A percentile compares a stretch with the other conserved stretches of the same genome.
Evolutionary conservation across 805 yeast species (phyloP).

Genomic region (Debaryomyces prosopidis): DNA sequence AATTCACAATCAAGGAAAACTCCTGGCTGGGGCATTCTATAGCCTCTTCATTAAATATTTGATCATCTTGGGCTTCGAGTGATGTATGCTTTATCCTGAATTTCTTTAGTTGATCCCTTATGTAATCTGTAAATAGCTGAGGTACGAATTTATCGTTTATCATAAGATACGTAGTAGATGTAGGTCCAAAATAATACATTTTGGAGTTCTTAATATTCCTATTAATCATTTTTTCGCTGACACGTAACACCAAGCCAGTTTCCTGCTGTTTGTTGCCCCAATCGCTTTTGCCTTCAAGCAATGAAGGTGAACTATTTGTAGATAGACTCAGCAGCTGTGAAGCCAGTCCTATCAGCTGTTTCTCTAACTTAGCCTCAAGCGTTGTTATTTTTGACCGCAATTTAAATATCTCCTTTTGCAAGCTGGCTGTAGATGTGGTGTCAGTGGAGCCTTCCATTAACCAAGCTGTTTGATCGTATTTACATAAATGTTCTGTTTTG

Average conservation of each 20-base stretch:
- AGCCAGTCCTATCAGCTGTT: neutral
- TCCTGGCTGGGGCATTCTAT: neutral
- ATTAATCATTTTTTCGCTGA: slow-evolving; percentile 3
- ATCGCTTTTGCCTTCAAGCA: too few relatives aligned
- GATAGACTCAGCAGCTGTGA: too few relatives aligned
- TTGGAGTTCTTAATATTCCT: slow-evolving; percentile 6
- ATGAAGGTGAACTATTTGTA: too few relatives aligned
- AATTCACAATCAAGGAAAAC: neutral
- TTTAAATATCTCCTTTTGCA: slow-evolving; percentile 1
- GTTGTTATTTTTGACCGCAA: slow-evolving; percentile 2
- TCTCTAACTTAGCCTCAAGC: neutral
- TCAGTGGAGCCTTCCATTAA: slow-evolving; percentile 3
- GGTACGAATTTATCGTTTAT: slow-evolving; percentile 5
- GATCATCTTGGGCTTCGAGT: neutral
- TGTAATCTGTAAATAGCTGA: slow-evolving; percentile 2
- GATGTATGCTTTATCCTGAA: neutral
- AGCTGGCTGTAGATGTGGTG: neutral
- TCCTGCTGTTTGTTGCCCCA: neutral
- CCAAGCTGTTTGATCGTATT: slow-evolving; percentile 43
- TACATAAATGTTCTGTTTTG: slow-evolving; percentile 38
- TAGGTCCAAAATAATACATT: slow-evolving; percentile 9
- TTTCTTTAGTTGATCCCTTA: neutral
- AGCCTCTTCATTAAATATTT: neutral
- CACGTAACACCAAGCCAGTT: neutral
- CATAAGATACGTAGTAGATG: slow-evolving; percentile 8